Conservation (phyloP, 139 green algal species). For the Desmodesmus armatus region DNA sequence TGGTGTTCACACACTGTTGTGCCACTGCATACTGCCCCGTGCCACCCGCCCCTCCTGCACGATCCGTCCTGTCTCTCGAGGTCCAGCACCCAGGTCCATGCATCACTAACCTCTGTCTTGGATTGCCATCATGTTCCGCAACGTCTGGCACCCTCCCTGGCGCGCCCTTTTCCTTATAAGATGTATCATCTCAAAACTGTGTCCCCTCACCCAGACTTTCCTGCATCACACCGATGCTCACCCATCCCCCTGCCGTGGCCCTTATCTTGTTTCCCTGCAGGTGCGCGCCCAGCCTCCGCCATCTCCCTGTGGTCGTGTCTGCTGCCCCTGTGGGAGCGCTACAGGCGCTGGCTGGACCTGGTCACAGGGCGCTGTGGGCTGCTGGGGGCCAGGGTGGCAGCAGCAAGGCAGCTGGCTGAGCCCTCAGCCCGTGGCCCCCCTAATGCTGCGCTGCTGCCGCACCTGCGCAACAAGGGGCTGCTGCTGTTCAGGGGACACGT, state of each 20-base stretch:
- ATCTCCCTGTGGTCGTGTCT: conserved; percentile 6
- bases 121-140: no score
- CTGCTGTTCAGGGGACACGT: conserved; percentile 46
- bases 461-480: conserved; percentile 50
- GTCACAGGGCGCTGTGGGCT: conserved; percentile 7
- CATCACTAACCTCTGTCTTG: no score
- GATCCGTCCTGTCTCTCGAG: no score
- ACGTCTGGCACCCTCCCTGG: no score
- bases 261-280: neutral
- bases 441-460: conserved; percentile 14
- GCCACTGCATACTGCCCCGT: no score
- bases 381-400: conserved; percentile 36
- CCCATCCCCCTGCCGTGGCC: neutral
- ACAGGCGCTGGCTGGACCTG: conserved; percentile 42
- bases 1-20: no score
- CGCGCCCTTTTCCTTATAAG: no score
- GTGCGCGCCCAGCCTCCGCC: neutral
- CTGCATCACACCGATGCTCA: no score
- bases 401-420: conserved; percentile 44
- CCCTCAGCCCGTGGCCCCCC: conserved; percentile 5
- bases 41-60: no score
- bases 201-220: no score
- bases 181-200: no score
- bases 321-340: conserved; percentile 21
- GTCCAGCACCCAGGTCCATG: no score